These are phyloP conservation scores for Ambrosiella xylebori DNA, from an alignment of 2,329 filamentous ascomycete genomes.

Conservation along the genomic window DNA sequence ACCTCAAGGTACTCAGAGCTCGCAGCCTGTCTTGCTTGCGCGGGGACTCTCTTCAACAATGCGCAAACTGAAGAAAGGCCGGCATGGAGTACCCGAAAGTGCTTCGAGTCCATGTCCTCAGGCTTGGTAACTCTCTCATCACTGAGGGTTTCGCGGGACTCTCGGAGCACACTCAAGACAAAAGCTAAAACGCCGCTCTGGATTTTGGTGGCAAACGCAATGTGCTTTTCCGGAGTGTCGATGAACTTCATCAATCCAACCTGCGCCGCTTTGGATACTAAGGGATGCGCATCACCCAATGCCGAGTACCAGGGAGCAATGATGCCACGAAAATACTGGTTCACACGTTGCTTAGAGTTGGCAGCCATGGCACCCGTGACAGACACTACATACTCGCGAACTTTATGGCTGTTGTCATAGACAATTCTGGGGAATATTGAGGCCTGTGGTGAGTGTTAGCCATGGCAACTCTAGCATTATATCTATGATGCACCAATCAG, in stretches of 20 bases:
- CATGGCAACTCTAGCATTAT: background rate
- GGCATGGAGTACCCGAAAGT: slow-evolving; percentile 51
- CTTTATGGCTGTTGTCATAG: slow-evolving; percentile 49
- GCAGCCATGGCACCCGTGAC: slow-evolving; percentile 26
- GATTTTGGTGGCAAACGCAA: slow-evolving; percentile 63
- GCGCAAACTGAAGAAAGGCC: slow-evolving; percentile 38
- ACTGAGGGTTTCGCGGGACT: slow-evolving; percentile 67
- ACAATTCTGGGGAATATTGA: slow-evolving; percentile 61
- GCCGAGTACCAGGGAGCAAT: slow-evolving; percentile 86
- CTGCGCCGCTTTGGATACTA: slow-evolving; percentile 56
- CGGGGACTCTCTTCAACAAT: slow-evolving; percentile 29
- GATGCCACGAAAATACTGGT: slow-evolving; percentile 56
- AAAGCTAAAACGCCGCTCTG: slow-evolving; percentile 68
- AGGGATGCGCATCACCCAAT: slow-evolving; percentile 67
- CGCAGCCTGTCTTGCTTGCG: slow-evolving; percentile 41
- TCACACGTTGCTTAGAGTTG: slow-evolving; percentile 63
- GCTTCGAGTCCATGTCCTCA: slow-evolving; percentile 77
- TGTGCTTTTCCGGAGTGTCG: slow-evolving; percentile 60
- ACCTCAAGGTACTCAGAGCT: slow-evolving; percentile 46
- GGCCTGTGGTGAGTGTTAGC: slow-evolving; percentile 32
- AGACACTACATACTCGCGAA: slow-evolving; percentile 45
- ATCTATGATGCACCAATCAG: background rate
- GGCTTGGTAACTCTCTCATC: slow-evolving; percentile 70
- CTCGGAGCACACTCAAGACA: slow-evolving; percentile 60
- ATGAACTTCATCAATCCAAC: slow-evolving; percentile 64